Evolutionary conservation across 805 yeast species (phyloP).

Genomic region (Kluyveromyces siamensis): DNA sequence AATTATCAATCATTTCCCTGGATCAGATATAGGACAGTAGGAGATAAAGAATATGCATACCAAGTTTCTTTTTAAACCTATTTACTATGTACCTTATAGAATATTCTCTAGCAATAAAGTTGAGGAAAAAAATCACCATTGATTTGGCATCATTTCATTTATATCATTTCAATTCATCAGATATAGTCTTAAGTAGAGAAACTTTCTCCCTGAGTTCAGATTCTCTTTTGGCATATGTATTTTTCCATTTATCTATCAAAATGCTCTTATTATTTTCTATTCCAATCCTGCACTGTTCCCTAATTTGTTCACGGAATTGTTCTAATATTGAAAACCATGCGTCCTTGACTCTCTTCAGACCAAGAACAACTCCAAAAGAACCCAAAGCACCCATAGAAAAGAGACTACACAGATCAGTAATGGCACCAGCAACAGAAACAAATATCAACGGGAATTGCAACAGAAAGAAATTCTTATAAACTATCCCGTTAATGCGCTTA

Average conservation of each 20-base stretch:
- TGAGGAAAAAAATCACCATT: background rate
- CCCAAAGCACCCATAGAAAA: constrained; percentile 28
- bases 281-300: constrained; percentile 9
- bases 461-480: constrained; percentile 22
- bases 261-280: constrained; percentile 9
- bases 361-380: constrained; percentile 24
- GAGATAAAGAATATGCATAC: constrained; percentile 31
- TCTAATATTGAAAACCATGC: constrained; percentile 20
- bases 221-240: constrained; percentile 1
- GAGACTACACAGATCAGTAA: constrained; percentile 21
- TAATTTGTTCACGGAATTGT: constrained; percentile 4
- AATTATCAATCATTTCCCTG: constrained; percentile 68
- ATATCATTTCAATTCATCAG: background rate
- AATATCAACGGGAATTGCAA: constrained; percentile 26
- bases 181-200: background rate
- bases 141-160: background rate
- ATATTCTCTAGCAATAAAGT: background rate
- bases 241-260: constrained; percentile 4
- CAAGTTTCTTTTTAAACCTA: constrained; percentile 2
- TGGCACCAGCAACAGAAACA: constrained; percentile 19
- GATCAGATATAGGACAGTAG: constrained; percentile 52
- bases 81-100: background rate
- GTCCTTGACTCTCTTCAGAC: constrained; percentile 26
- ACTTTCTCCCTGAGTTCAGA: constrained; percentile 1
- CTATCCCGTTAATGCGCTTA: constrained; percentile 15